phyloP scores from a whole-genome alignment of 129 eudicot genomes.

The Solidago caesia region DNA sequence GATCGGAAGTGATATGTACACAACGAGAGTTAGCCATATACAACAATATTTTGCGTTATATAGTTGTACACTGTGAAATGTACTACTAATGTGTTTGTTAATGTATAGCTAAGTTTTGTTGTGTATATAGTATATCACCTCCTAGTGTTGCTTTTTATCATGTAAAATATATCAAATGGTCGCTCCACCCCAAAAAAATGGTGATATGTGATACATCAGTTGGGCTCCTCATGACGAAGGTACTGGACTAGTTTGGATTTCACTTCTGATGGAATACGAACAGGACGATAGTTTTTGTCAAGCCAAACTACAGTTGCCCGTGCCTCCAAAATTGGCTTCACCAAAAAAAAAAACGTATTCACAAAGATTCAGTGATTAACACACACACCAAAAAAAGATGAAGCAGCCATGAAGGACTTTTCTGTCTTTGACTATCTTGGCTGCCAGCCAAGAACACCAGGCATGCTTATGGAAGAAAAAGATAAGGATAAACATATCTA shows the following conservation, averaged over 20 bases:
- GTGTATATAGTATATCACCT: no score
- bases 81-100: no score
- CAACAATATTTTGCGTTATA: no score
- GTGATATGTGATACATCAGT: slow-evolving; percentile 28
- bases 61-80: no score
- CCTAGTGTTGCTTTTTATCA: background rate
- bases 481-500: background rate
- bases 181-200: background rate
- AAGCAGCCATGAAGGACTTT: slow-evolving; percentile 3
- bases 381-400: background rate
- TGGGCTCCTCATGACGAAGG: slow-evolving; percentile 46
- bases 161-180: slow-evolving; percentile 14
- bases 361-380: background rate
- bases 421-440: slow-evolving; percentile 4
- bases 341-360: slow-evolving; percentile 12
- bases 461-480: background rate
- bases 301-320: slow-evolving; percentile 90
- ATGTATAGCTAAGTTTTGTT: no score
- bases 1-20: no score
- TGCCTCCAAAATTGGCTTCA: slow-evolving; percentile 82
- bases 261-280: slow-evolving; percentile 76
- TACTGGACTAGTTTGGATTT: slow-evolving; percentile 63
- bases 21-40: no score
- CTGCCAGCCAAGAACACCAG: background rate
- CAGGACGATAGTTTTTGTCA: slow-evolving; percentile 73